These are phyloP conservation scores for Kodamaea lidongshanica DNA, from an alignment of 805 yeast species.

Conservation along the genomic window DNA sequence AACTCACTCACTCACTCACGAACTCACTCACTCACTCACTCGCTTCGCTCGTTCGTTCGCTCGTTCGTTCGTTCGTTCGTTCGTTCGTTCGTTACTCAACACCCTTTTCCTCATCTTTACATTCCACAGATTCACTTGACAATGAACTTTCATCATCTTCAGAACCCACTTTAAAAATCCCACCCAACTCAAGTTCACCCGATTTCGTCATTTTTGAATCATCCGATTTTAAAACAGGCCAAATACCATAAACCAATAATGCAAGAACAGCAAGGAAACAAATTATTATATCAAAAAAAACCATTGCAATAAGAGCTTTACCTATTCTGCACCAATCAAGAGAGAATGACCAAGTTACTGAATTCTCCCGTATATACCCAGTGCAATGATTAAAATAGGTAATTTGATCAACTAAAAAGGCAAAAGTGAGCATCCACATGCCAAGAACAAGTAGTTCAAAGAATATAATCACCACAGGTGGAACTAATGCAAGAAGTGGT, in stretches of 20 bases:
- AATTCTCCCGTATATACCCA: constrained; percentile 1
- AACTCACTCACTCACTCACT: too few species aligned
- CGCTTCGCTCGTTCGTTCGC: too few species aligned
- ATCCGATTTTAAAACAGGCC: too few species aligned
- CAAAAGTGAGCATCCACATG: constrained; percentile 8
- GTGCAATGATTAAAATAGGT: constrained; percentile 6
- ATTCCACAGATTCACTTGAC: too few species aligned
- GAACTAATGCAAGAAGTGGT: constrained; percentile 4
- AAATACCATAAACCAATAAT: constrained; percentile 1
- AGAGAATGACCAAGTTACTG: constrained; percentile 2
- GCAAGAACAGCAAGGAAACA: constrained; percentile 3
- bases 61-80: too few species aligned
- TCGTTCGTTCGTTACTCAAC: too few species aligned
- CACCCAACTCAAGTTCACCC: too few species aligned
- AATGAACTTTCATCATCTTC: too few species aligned
- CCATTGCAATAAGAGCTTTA: constrained; percentile 7
- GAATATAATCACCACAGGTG: constrained; percentile 4
- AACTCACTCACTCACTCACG: too few species aligned
- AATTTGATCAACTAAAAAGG: constrained; percentile 4
- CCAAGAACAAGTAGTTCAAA: constrained; percentile 7
- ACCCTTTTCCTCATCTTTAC: too few species aligned
- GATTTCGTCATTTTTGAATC: too few species aligned
- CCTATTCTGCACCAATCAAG: constrained; percentile 9
- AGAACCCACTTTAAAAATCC: too few species aligned
- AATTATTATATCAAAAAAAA: constrained; percentile 7